These are phyloP conservation scores for Aureobasidium sp. DNA, from an alignment of 2,329 filamentous ascomycete species.

Conservation along the genomic window DNA sequence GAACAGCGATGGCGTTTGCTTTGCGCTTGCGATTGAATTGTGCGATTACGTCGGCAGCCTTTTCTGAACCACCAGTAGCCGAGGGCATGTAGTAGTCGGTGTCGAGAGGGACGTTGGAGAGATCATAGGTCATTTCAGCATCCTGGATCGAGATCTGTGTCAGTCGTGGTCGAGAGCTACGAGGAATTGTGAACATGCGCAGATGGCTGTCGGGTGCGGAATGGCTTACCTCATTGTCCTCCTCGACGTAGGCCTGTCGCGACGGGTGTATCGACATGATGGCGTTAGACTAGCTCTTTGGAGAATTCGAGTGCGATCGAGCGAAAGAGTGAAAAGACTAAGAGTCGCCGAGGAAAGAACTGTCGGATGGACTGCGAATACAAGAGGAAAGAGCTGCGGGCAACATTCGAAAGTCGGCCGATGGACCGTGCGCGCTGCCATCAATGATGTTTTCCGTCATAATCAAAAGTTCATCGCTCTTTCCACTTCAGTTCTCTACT, in stretches of 20 bases:
- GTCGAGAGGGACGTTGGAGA: slow-evolving; percentile 56
- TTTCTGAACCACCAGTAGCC: slow-evolving; percentile 75
- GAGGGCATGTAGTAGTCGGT: slow-evolving; percentile 86
- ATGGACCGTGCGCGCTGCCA: slow-evolving; percentile 1
- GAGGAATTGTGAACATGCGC: slow-evolving; percentile 37
- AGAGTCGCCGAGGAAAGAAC: background rate
- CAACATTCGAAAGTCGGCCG: slow-evolving; percentile 1
- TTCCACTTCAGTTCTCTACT: background rate
- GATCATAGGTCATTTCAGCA: slow-evolving; percentile 26
- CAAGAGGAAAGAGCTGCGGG: background rate
- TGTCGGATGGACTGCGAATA: background rate
- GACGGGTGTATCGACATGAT: slow-evolving; percentile 80
- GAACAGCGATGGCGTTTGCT: slow-evolving; percentile 89
- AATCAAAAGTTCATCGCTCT: background rate
- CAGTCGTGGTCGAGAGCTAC: slow-evolving; percentile 26
- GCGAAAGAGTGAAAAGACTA: background rate
- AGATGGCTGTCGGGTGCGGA: background rate
- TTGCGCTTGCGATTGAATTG: slow-evolving; percentile 94
- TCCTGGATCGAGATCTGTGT: slow-evolving; percentile 12
- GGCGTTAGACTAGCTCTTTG: too few species aligned
- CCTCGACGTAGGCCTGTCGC: slow-evolving; percentile 94
- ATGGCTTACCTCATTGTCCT: slow-evolving; percentile 49
- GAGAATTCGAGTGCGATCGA: too few species aligned
- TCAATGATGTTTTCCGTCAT: slow-evolving; percentile 8
- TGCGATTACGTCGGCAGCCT: slow-evolving; percentile 83